phyloP scores from a whole-genome alignment of 768 basidiomycete species.

The Dentipellis sp. region DNA sequence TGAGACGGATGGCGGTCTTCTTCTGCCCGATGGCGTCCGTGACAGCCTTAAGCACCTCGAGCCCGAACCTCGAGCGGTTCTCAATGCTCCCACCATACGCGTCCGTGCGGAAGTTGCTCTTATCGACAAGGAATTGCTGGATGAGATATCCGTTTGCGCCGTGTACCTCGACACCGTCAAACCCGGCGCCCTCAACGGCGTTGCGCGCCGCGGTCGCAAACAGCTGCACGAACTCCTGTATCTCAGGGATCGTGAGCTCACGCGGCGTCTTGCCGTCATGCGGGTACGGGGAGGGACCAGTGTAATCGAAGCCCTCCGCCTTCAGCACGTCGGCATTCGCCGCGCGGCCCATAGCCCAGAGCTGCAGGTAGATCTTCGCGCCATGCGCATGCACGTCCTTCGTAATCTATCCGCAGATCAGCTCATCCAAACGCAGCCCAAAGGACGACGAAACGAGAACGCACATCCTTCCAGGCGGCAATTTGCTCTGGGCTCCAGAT shows the following conservation, averaged over 20 bases:
- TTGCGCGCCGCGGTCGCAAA: conserved; percentile 24
- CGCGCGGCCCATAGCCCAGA: conserved; percentile 28
- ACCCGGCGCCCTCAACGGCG: conserved; percentile 20
- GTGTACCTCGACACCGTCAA: conserved; percentile 21
- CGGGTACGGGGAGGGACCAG: not conserved
- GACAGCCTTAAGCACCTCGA: conserved; percentile 29
- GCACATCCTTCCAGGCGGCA: conserved; percentile 2
- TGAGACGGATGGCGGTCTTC: conserved; percentile 25
- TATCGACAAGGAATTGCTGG: conserved; percentile 33
- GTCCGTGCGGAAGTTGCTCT: conserved; percentile 29
- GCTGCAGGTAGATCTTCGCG: conserved; percentile 25
- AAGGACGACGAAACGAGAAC: not conserved
- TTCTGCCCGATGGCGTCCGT: conserved; percentile 25
- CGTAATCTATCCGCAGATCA: conserved; percentile 15
- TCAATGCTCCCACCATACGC: conserved; percentile 36
- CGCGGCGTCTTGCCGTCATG: not conserved
- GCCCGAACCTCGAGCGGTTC: conserved; percentile 31
- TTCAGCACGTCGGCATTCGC: conserved; percentile 7
- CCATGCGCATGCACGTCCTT: conserved; percentile 27
- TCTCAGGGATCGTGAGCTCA: conserved; percentile 14
- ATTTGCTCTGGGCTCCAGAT: conserved; percentile 8
- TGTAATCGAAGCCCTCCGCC: not conserved
- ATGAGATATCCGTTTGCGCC: conserved; percentile 23
- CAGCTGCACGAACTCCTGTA: conserved; percentile 12
- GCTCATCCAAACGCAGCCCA: not conserved